A percentile compares a stretch with the other conserved stretches of the same genome.
phyloP scores from a whole-genome alignment of 495 filamentous ascomycete species.

The Xylaria bambusicola region DNA sequence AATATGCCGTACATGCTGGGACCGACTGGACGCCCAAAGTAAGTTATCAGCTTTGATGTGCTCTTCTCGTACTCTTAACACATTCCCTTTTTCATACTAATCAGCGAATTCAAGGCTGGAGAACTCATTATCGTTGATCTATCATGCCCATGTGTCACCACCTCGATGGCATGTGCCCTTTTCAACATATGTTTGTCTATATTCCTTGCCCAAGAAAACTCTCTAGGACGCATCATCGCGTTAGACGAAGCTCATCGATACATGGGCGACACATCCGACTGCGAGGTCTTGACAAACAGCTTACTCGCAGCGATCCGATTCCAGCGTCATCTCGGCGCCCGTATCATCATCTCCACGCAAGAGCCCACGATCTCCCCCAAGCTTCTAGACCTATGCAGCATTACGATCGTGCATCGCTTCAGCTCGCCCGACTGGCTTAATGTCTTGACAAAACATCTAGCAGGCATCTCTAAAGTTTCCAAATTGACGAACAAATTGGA shows the following conservation, averaged over 20 bases:
- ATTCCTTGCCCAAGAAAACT: slow-evolving; percentile 55
- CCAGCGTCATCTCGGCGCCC: slow-evolving; percentile 67
- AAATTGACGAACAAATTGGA: slow-evolving; percentile 28
- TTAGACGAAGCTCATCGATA: slow-evolving; percentile 48
- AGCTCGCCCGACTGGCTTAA: slow-evolving; percentile 68
- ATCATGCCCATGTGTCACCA: slow-evolving; percentile 68
- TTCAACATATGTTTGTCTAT: slow-evolving; percentile 68
- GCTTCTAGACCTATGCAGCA: slow-evolving; percentile 70
- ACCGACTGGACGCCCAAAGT: slow-evolving; percentile 39
- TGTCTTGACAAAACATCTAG: slow-evolving; percentile 63
- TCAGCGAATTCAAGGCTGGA: slow-evolving; percentile 44
- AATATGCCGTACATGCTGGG: slow-evolving; percentile 20
- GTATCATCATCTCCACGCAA: slow-evolving; percentile 74
- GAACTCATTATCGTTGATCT: slow-evolving; percentile 73
- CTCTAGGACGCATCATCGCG: slow-evolving; percentile 43
- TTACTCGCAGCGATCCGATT: slow-evolving; percentile 66
- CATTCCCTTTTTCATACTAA: background rate
- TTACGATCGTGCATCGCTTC: slow-evolving; percentile 76
- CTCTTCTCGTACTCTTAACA: background rate
- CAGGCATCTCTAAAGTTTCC: slow-evolving; percentile 41
- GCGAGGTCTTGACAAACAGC: slow-evolving; percentile 61
- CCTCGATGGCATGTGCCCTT: slow-evolving; percentile 64
- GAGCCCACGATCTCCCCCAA: slow-evolving; percentile 73
- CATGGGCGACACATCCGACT: slow-evolving; percentile 42
- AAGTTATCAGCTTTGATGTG: slow-evolving; percentile 21